Base-by-base conservation (phyloP, 768 basidiomycete species). In the Pholiota microspora region DNA sequence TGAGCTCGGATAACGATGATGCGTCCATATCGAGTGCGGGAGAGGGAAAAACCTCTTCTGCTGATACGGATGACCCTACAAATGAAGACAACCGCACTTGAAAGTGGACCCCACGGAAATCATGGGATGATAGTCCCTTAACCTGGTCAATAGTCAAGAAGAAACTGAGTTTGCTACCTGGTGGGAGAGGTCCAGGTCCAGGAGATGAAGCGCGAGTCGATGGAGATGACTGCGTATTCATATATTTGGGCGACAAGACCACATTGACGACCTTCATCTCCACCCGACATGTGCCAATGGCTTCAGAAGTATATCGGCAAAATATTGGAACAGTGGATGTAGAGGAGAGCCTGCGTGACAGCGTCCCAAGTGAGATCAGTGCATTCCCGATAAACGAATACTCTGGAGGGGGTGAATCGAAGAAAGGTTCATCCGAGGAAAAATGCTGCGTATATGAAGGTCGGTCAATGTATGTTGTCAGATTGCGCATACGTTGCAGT, bases 361-460 rank as follows among this genome's bases (percentile, higher is more conserved):
- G 77, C 2, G 94, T 86, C 0, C 88, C 84, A 23, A 99, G 78
- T 12, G 92, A 90, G 51, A 95, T 76, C 27, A 90, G 71, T 0
- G 91, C 88, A 62, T 91, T 89, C 53, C 95, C 97, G 53, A 99
- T 86, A 69, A 95, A 96, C 6, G 94, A 96, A 68, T 90, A 95
- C 60, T 89, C 85, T 6, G 93, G 90, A 2, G 92, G 84, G 2
- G 91, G 89, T 31, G 81, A 81, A 66, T 96, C 89, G 70, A 90
- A 94, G 74, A 98, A 99, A 2, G 92, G 89, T 71, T 93, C 93
- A 59, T 94, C 89, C 12, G 88, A 86, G 27, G 92, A 91, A 73
- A 98, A 97, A 70, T 98, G 96, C 59, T 88, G 89, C 8, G 92
- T 90, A 70, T 95, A 96, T 3, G 89, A 91, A 6, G 96, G 97